A percentile compares a stretch with the other conserved stretches of the same genome.
Conservation (phyloP, 345 rosid genomes). For the Hibiscus trionum region DNA sequence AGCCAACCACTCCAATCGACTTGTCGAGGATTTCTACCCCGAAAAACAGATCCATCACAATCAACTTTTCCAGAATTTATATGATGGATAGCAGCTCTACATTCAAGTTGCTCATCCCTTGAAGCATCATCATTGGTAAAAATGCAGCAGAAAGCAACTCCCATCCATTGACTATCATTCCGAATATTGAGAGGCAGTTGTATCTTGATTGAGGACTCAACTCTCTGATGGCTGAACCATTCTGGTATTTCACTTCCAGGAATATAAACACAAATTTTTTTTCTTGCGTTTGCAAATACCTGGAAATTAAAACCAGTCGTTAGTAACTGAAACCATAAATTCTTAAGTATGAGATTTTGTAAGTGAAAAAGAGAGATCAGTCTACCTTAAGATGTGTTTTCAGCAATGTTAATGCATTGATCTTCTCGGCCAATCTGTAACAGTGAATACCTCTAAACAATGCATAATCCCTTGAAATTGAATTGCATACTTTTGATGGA, state of each 20-base stretch:
- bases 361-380: background rate
- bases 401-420: background rate
- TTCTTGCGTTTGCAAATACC: background rate
- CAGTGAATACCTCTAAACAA: background rate
- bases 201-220: background rate
- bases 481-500: background rate
- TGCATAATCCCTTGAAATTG: too few relatives aligned
- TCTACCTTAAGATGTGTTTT: background rate
- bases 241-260: slow-evolving; percentile 4
- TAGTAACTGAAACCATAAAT: background rate
- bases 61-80: background rate
- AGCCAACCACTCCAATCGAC: too few relatives aligned
- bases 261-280: background rate
- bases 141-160: slow-evolving; percentile 7
- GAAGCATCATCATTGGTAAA: background rate
- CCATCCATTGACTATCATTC: background rate
- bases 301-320: background rate
- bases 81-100: background rate
- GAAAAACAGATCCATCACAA: background rate
- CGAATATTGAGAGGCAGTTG: background rate
- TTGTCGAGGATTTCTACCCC: background rate
- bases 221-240: background rate
- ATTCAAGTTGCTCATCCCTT: rapidly evolving
- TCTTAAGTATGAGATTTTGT: background rate
- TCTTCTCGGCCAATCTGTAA: background rate